phyloP scores from a whole-genome alignment of 768 basidiomycete species.

The Trametes gibbosa region DNA sequence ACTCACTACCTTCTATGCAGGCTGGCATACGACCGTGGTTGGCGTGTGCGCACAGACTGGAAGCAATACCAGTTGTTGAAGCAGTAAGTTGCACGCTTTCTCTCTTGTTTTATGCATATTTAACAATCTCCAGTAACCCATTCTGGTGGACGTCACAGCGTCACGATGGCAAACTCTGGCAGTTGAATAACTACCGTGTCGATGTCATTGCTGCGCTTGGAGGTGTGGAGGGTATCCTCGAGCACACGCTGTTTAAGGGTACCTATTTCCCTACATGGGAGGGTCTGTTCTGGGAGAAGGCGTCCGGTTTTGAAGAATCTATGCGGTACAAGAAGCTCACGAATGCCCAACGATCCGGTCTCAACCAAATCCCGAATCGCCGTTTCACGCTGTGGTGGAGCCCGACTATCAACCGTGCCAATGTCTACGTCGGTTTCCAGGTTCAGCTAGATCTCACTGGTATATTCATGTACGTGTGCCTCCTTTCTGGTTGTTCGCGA shows the following conservation, averaged over 20 bases:
- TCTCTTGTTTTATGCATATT: neutral
- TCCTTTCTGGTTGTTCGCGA: neutral
- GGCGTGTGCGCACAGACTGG: slow-evolving; percentile 98
- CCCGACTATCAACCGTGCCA: slow-evolving; percentile 98
- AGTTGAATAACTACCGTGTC: slow-evolving; percentile 96
- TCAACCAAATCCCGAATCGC: slow-evolving; percentile 98
- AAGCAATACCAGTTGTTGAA: slow-evolving; percentile 95
- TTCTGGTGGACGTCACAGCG: slow-evolving; percentile 99
- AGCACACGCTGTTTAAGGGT: slow-evolving; percentile 96
- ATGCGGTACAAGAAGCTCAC: slow-evolving; percentile 97
- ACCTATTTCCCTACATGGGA: slow-evolving; percentile 99
- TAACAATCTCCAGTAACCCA: slow-evolving; percentile 64
- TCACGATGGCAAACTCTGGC: slow-evolving; percentile 95
- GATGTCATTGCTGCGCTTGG: slow-evolving; percentile 98
- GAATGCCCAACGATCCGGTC: slow-evolving; percentile 97
- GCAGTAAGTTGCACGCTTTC: slow-evolving; percentile 51
- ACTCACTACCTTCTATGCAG: slow-evolving; percentile 33
- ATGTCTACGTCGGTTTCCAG: slow-evolving; percentile 99
- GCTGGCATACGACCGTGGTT: slow-evolving; percentile 96
- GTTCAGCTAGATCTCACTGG: slow-evolving; percentile 98
- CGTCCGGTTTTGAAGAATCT: slow-evolving; percentile 93
- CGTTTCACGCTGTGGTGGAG: slow-evolving; percentile 99
- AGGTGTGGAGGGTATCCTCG: slow-evolving; percentile 94
- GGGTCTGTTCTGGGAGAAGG: slow-evolving; percentile 98
- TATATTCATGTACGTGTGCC: slow-evolving; percentile 80